Evolutionary conservation across 345 rosid genomes (phyloP).

Genomic region (Leavenworthia alabamica): DNA sequence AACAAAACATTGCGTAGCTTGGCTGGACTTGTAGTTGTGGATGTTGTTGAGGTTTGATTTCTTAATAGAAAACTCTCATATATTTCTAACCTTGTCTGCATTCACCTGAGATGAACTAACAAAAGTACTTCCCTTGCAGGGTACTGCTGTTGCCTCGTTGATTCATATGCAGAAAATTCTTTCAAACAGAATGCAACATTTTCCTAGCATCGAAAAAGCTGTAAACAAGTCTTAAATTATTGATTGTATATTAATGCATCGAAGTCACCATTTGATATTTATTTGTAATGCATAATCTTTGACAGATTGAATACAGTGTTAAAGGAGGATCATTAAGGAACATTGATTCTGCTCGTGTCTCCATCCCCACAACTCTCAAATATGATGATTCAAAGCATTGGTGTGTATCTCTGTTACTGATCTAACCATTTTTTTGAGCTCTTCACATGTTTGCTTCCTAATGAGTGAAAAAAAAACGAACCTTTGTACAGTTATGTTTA

Average conservation of each 20-base stretch:
- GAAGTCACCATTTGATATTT: too few relatives aligned
- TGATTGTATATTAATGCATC: too few relatives aligned
- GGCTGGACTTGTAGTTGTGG: conserved; percentile 87
- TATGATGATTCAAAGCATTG: conserved; percentile 77
- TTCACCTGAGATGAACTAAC: conserved; percentile 12
- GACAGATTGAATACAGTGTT: conserved; percentile 84
- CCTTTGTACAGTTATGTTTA: conserved; percentile 53
- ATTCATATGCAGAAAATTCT: conserved; percentile 91
- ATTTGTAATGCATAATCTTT: neutral
- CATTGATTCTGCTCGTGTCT: conserved; percentile 87
- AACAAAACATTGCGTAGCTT: conserved; percentile 55
- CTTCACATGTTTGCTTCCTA: conserved; percentile 12
- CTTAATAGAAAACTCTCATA: neutral
- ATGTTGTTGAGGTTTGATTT: conserved; percentile 88
- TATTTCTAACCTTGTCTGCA: conserved; percentile 15
- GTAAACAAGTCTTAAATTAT: conserved; percentile 32
- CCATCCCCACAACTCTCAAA: conserved; percentile 66
- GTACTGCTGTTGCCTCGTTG: conserved; percentile 90
- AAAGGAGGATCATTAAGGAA: conserved; percentile 83
- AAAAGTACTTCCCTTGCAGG: conserved; percentile 42
- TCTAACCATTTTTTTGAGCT: neutral
- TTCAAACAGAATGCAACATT: conserved; percentile 80
- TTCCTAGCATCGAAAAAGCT: conserved; percentile 77
- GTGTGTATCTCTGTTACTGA: conserved; percentile 34
- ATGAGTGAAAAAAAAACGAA: conserved; percentile 14